These are phyloP conservation scores for Sclerotinia trifoliorum DNA, from an alignment of 2,329 filamentous ascomycete genomes.

Conservation along the genomic window DNA sequence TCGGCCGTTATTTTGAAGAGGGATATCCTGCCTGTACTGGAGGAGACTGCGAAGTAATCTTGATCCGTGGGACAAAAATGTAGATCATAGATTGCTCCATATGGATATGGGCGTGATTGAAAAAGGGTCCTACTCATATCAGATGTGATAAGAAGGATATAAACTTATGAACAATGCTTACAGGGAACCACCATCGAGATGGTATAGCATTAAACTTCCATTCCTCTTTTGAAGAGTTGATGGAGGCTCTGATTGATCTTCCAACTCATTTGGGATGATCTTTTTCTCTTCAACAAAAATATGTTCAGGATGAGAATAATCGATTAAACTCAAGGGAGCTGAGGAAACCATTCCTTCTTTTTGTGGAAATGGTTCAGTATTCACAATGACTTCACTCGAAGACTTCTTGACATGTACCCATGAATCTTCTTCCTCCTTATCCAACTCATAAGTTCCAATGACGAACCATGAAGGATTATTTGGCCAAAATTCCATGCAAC, in stretches of 20 bases:
- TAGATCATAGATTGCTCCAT: slow-evolving; percentile 73
- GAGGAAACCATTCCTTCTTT: slow-evolving; percentile 12
- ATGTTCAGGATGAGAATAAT: slow-evolving; percentile 11
- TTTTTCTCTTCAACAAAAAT: not conserved
- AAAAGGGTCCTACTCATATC: slow-evolving; percentile 49
- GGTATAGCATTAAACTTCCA: slow-evolving; percentile 60
- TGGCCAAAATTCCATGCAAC: slow-evolving; percentile 74
- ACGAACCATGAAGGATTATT: slow-evolving; percentile 61
- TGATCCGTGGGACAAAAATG: slow-evolving; percentile 65
- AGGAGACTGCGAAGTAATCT: slow-evolving; percentile 70
- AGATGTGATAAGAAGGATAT: not conserved
- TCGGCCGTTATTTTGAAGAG: slow-evolving; percentile 55
- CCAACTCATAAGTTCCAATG: slow-evolving; percentile 80
- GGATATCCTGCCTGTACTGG: slow-evolving; percentile 70
- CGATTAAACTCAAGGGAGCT: slow-evolving; percentile 12
- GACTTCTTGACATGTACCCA: slow-evolving; percentile 25
- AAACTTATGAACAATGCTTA: slow-evolving; percentile 12
- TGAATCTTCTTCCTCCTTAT: slow-evolving; percentile 45
- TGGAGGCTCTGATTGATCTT: slow-evolving; percentile 21
- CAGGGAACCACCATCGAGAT: slow-evolving; percentile 16
- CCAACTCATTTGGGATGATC: not conserved
- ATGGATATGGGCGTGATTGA: slow-evolving; percentile 62
- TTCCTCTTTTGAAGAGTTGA: slow-evolving; percentile 61
- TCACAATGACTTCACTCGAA: not conserved
- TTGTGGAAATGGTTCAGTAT: not conserved